A percentile compares a stretch with the other conserved stretches of the same genome.
Evolutionary conservation across 208 protist genomes (phyloP).

Genomic region (Crithidia bombi): DNA sequence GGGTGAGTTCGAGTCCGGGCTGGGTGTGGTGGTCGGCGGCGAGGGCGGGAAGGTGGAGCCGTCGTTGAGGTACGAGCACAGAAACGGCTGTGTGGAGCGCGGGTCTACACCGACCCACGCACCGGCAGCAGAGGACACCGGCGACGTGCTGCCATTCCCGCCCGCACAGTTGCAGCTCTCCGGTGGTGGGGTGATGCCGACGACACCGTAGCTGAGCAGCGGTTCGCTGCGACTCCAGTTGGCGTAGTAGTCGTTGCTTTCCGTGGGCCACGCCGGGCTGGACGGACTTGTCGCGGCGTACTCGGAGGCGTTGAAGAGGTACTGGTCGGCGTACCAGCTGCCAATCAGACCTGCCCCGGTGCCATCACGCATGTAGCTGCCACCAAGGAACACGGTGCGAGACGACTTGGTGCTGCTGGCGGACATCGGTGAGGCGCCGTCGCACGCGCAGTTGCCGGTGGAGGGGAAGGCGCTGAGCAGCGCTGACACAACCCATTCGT

Average conservation of each 20-base stretch:
- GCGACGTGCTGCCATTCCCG: not conserved
- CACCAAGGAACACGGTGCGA: slow-evolving; percentile 52
- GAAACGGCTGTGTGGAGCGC: slow-evolving; percentile 52
- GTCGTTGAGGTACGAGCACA: slow-evolving; percentile 78
- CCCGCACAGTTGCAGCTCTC: slow-evolving; percentile 9
- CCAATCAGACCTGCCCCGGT: slow-evolving; percentile 42
- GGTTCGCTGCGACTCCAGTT: slow-evolving; percentile 59
- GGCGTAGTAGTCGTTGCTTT: slow-evolving; percentile 43
- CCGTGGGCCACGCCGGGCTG: slow-evolving; percentile 69
- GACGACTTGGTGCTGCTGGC: slow-evolving; percentile 12
- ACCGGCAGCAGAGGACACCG: slow-evolving; percentile 17
- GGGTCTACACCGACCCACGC: slow-evolving; percentile 56
- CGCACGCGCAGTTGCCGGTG: not conserved
- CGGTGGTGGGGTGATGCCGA: slow-evolving; percentile 34
- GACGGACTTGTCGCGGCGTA: slow-evolving; percentile 36
- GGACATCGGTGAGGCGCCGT: not conserved
- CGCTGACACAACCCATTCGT: slow-evolving; percentile 42
- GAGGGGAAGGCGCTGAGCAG: slow-evolving; percentile 23
- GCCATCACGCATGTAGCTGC: slow-evolving; percentile 50
- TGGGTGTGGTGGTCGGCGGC: slow-evolving; percentile 31
- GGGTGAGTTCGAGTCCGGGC: slow-evolving; percentile 8
- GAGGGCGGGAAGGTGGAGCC: slow-evolving; percentile 37
- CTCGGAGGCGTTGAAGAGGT: slow-evolving; percentile 42
- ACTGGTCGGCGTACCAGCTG: slow-evolving; percentile 53
- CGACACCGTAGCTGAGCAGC: slow-evolving; percentile 43